Base-by-base conservation (phyloP, 371 early-diverging fungal species). In the Syncephalastrum monosporum region DNA sequence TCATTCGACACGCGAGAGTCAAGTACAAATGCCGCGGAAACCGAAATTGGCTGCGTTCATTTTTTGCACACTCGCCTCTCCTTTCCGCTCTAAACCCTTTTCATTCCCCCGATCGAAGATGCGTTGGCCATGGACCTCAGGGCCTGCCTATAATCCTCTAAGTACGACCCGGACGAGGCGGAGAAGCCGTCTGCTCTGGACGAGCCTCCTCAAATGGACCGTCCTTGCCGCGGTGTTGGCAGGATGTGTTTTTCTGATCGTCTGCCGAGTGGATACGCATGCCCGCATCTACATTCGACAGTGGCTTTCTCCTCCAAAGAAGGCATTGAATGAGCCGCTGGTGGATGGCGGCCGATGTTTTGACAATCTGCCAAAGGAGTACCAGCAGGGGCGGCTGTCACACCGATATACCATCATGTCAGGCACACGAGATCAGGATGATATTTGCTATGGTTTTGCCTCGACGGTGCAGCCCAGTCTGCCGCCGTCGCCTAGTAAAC, bases 391-490 rank as follows among this genome's bases (percentile, higher is more conserved):
- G 14, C 57, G 57, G 16, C 24, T 50, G 42, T 51, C 51, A 38
- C 59, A 60, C 57, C 55, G 47, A 42, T 56, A 65, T 50, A 71
- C 67, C 45, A 60, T 78, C 50, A 66, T 74, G 23, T 72, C 79
- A 33, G 71, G 74, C 13, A 53, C 71, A 16, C 78, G 77, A 48
- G 58, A 73, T 12, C 64, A 60, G 55, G 74, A 78, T 55, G 77
- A 67, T 45, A 74, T 71, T 53, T 81, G 82, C 59, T 81, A 68
- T 57, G 77, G 78, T 52, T 81, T 71, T 63, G 77, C 82, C 2
- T 51, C 63, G 6, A 60, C 64, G 7, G 60, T 77, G 17, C 53
- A 59, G 53, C 50, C 65, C 19, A 17, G 15, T 45, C 49, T 43
- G n/a, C 56, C 50, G 43, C 59, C 42, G 59, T 33, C 53, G 55